phyloP scores from a whole-genome alignment of 208 protist genomes.

The Trypanosoma rangeli region DNA sequence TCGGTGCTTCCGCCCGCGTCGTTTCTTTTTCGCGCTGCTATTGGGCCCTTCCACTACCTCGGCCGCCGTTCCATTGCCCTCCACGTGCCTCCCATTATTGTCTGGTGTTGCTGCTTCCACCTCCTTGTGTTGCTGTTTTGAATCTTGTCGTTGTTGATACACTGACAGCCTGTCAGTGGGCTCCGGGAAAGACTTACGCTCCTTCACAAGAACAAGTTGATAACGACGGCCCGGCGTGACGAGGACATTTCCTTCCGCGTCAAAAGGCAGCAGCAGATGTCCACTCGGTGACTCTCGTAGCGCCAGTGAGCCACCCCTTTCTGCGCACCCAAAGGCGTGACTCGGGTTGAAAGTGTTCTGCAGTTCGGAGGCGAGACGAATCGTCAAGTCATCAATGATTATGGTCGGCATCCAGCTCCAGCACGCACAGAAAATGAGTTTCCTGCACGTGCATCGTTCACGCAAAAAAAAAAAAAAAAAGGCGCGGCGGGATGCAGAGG shows the following conservation, averaged over 20 bases:
- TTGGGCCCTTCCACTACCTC: slow-evolving; percentile 6
- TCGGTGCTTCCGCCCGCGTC: not conserved
- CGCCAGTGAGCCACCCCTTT: slow-evolving; percentile 30
- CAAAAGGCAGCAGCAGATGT: slow-evolving; percentile 61
- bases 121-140: not conserved
- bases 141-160: slow-evolving; percentile 9
- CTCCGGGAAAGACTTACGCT: slow-evolving; percentile 7
- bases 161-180: not conserved
- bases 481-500: too few species aligned
- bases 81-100: not conserved
- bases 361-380: slow-evolving; percentile 59
- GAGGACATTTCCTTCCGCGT: slow-evolving; percentile 66
- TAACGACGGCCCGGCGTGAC: slow-evolving; percentile 62
- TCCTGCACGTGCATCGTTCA: not conserved
- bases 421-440: not conserved
- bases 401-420: slow-evolving; percentile 50
- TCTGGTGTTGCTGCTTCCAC: not conserved
- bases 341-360: slow-evolving; percentile 73
- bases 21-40: not conserved
- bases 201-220: slow-evolving; percentile 42
- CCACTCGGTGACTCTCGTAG: slow-evolving; percentile 46
- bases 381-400: slow-evolving; percentile 49
- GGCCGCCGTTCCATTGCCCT: slow-evolving; percentile 7
- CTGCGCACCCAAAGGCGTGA: slow-evolving; percentile 52
- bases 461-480: not conserved